Evolutionary conservation across 2,329 filamentous ascomycete genomes (phyloP).

Genomic region (Fusarium tricinctum): DNA sequence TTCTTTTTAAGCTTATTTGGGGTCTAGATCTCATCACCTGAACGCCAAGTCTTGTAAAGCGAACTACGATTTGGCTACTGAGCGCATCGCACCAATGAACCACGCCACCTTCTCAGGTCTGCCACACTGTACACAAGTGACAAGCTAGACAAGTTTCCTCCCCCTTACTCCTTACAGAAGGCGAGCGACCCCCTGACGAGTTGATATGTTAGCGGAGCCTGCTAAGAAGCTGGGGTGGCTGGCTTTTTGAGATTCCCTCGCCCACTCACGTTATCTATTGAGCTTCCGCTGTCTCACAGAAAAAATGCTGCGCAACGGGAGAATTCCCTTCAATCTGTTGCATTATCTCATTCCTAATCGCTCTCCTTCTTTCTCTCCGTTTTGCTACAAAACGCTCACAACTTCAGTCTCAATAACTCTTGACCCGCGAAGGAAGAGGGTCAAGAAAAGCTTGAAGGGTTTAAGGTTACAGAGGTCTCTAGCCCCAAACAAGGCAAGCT

Average conservation of each 20-base stretch:
- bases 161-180: slow-evolving; percentile 12
- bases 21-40: slow-evolving; percentile 7
- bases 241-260: not conserved
- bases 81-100: slow-evolving; percentile 16
- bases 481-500: slow-evolving; percentile 37
- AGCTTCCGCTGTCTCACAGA: not conserved
- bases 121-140: not conserved
- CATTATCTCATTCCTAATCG: not conserved
- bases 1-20: slow-evolving; percentile 20
- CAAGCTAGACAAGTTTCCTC: not conserved
- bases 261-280: not conserved
- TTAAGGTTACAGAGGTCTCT: slow-evolving; percentile 38
- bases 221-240: slow-evolving; percentile 9
- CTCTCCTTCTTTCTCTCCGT: not conserved
- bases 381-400: not conserved
- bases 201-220: slow-evolving; percentile 23
- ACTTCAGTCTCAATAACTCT: not conserved
- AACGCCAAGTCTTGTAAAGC: slow-evolving; percentile 21
- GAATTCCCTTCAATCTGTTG: not conserved
- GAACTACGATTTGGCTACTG: slow-evolving; percentile 1
- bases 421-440: not conserved
- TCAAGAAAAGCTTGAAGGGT: slow-evolving; percentile 33
- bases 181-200: not conserved
- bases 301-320: not conserved
- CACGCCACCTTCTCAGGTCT: not conserved